phyloP scores from a whole-genome alignment of 495 filamentous ascomycete species.

The Aspergillus bertholletiae region DNA sequence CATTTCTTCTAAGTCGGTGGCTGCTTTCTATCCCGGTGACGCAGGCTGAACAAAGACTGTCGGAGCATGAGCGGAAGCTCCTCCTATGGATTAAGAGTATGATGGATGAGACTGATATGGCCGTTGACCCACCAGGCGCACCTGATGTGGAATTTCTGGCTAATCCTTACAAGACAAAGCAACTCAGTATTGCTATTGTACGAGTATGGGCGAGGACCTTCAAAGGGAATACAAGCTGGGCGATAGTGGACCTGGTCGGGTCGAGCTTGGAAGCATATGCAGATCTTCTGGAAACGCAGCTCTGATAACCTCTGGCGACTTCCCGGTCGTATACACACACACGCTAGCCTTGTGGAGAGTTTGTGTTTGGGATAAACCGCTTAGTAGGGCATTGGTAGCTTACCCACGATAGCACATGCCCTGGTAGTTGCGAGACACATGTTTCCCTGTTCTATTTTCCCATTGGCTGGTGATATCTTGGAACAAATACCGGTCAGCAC shows the following conservation, averaged over 20 bases:
- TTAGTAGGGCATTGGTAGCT: background rate
- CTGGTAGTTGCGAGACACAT: background rate
- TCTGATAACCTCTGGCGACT: constrained; percentile 2
- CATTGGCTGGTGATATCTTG: background rate
- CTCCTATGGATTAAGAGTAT: constrained; percentile 67
- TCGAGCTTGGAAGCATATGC: constrained; percentile 44
- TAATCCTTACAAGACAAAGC: constrained; percentile 43
- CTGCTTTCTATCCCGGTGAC: constrained; percentile 45
- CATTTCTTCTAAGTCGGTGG: constrained; percentile 52
- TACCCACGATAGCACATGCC: background rate
- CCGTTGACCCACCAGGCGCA: constrained; percentile 47
- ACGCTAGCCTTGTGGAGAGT: background rate
- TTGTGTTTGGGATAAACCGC: background rate
- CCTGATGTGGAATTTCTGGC: constrained; percentile 43
- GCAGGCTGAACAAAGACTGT: constrained; percentile 41
- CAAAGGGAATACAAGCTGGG: constrained; percentile 54
- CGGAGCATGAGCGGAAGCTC: constrained; percentile 59
- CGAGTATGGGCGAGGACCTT: constrained; percentile 52
- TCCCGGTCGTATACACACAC: background rate
- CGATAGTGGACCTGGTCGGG: constrained; percentile 48
- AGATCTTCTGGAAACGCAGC: constrained; percentile 34
- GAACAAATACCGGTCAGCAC: background rate
- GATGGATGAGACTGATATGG: constrained; percentile 74
- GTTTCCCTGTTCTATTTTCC: background rate
- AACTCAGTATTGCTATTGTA: constrained; percentile 49